Evolutionary conservation across 2,329 filamentous ascomycete species (phyloP), one percentile per base, ranked within the genome.

Genomic region (Dactylonectria estremocensis): DNA sequence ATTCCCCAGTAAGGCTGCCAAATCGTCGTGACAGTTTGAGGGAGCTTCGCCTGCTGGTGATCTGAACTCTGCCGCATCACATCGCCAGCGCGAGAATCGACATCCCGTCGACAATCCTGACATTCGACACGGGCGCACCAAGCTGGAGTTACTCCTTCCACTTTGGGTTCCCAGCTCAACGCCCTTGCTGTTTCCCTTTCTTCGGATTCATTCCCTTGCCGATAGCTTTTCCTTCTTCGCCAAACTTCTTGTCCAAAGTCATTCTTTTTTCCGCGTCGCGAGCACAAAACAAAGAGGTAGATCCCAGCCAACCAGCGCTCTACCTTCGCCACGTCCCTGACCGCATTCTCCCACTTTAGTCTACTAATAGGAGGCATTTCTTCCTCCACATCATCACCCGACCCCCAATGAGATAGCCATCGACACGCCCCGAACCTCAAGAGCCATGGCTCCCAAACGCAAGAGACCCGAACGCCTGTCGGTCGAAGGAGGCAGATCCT

Each of bases 401-500:
- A 57, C 53, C 75, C 69, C 79, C 72, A 79, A 82, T 82, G 80
- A 78, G 70, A 75, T 80, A 79, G 75, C 70, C 69, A 70, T 61
- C 62, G 65, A 49, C 48, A 40, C 50, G 37, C 63, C 67, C 67
- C 63, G 61, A 61, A 66, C 61, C 69, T 72, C 70, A 67, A 69
- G 74, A 77, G 76, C 73, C 68, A 90, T 90, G 88, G 84, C 87
- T 82, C 84, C 86, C 31, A 90, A 90, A 81, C 85, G 88, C 75
- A 90, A 90, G 85, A 86, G 87, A 78, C 82, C 83, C 76, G 86
- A 89, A 54, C 83, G 87, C 71, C 80, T 79, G 58, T 81, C 82
- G 67, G 79, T 80, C 69, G 87, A 90, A 65, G 83, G 81, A 63
- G 81, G 80, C 69, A 84, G 90, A 67, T 89, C 89, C 20, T 87